phyloP scores from a whole-genome alignment of 129 eudicot genomes.

The Tanacetum coccineum region DNA sequence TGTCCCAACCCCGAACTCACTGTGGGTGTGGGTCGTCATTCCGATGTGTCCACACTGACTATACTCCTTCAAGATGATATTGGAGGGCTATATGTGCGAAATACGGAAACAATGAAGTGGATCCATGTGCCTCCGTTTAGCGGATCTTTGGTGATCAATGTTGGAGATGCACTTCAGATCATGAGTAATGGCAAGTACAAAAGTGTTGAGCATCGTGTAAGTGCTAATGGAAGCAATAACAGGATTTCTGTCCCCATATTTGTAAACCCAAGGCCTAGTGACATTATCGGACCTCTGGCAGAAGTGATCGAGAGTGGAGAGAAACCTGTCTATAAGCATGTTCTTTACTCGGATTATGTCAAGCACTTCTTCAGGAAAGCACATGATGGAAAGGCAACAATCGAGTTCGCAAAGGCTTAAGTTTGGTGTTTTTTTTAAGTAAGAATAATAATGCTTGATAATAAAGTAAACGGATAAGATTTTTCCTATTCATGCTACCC shows the following conservation, averaged over 20 bases:
- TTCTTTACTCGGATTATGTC: conserved; percentile 1
- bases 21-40: conserved; percentile 8
- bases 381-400: conserved; percentile 6
- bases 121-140: conserved; percentile 9
- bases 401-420: conserved; percentile 6
- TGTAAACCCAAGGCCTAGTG: conserved; percentile 11
- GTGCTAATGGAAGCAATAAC: conserved; percentile 6
- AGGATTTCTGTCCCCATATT: conserved; percentile 13
- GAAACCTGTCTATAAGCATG: conserved; percentile 1
- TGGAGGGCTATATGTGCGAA: conserved; percentile 7
- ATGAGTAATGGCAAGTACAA: conserved; percentile 15
- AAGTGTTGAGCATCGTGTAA: conserved; percentile 14
- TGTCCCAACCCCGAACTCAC: conserved; percentile 15
- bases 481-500: too few species aligned
- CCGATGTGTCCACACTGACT: not conserved
- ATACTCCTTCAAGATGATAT: conserved; percentile 7
- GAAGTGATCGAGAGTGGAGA: conserved; percentile 5
- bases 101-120: conserved; percentile 8
- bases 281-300: not conserved
- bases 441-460: too few species aligned
- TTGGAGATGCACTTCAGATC: conserved; percentile 13
- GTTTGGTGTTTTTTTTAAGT: too few species aligned
- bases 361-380: conserved; percentile 11
- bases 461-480: too few species aligned
- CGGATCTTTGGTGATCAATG: conserved; percentile 11